Evolutionary conservation across 352 stramenopile species (phyloP).

Genomic region (Phytophthora vignae): DNA sequence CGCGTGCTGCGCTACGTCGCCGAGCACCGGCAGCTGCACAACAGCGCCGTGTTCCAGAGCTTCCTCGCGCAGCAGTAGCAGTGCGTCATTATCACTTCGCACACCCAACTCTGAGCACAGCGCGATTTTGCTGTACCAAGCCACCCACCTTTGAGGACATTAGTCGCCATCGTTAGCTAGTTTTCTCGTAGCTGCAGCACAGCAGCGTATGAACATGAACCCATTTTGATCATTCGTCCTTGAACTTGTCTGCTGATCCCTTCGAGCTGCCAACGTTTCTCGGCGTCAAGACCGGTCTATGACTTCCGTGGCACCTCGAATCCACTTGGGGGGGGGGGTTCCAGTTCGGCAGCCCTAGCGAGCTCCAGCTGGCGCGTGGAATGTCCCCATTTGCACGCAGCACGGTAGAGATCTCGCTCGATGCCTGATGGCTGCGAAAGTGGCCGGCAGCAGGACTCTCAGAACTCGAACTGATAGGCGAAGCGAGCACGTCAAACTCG

Average conservation of each 20-base stretch:
- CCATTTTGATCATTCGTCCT: conserved; percentile 6
- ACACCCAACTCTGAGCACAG: conserved; percentile 16
- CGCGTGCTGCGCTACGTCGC: conserved; percentile 59
- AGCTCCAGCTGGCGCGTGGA: conserved; percentile 22
- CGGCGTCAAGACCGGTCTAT: conserved; percentile 9
- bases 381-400: conserved; percentile 7
- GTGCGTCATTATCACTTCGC: conserved; percentile 9
- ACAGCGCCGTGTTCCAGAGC: conserved; percentile 55
- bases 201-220: conserved; percentile 26
- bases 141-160: conserved; percentile 15
- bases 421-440: conserved; percentile 8
- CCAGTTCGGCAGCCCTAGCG: conserved; percentile 20
- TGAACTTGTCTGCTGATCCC: conserved; percentile 23
- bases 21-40: conserved; percentile 43
- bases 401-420: conserved; percentile 29
- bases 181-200: conserved; percentile 12
- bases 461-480: conserved; percentile 16
- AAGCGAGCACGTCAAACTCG: neutral
- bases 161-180: conserved; percentile 16
- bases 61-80: conserved; percentile 41
- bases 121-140: conserved; percentile 27
- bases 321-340: neutral
- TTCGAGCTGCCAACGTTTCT: conserved; percentile 18
- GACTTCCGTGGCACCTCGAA: conserved; percentile 8
- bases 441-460: conserved; percentile 5